These are phyloP conservation scores for Ustilago tritici DNA, from an alignment of 1,284 basidiomycete genomes.

Conservation along the genomic window DNA sequence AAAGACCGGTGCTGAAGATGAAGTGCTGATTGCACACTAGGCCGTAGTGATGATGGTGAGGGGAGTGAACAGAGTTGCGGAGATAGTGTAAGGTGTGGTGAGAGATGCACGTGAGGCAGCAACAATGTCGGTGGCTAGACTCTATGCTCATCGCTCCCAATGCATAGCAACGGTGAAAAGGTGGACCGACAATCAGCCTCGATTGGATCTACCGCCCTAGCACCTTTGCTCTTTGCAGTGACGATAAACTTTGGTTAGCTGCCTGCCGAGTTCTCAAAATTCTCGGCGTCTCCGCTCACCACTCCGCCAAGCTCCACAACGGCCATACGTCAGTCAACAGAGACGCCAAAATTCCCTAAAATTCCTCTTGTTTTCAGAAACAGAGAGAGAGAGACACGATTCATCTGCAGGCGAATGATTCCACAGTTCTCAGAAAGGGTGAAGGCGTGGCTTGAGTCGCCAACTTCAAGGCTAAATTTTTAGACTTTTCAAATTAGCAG, in stretches of 20 bases:
- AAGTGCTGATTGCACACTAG: neutral
- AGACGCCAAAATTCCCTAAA: neutral
- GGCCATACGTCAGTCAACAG: constrained; percentile 23
- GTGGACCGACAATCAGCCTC: neutral
- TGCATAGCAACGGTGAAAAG: constrained; percentile 10
- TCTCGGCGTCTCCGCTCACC: constrained; percentile 22
- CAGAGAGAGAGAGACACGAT: neutral
- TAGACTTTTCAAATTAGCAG: neutral
- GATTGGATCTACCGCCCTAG: neutral
- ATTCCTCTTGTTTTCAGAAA: neutral
- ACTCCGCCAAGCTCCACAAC: neutral
- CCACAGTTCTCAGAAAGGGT: neutral
- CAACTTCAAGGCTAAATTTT: neutral
- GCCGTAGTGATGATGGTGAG: neutral
- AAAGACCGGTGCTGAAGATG: neutral
- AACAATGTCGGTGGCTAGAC: neutral
- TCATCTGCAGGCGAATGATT: constrained; percentile 10
- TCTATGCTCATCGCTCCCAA: neutral
- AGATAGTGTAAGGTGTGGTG: neutral
- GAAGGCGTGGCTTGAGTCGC: neutral
- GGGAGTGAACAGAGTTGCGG: neutral
- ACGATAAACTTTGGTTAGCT: neutral
- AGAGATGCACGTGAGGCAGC: neutral
- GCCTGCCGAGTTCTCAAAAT: constrained; percentile 1
- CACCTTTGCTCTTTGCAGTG: neutral